Percentiles rank a stretch among this genome's conserved stretches.
These are phyloP conservation scores for Nakaseomyces delphensis DNA, from an alignment of 1,139 yeast species.

Conservation along the genomic window DNA sequence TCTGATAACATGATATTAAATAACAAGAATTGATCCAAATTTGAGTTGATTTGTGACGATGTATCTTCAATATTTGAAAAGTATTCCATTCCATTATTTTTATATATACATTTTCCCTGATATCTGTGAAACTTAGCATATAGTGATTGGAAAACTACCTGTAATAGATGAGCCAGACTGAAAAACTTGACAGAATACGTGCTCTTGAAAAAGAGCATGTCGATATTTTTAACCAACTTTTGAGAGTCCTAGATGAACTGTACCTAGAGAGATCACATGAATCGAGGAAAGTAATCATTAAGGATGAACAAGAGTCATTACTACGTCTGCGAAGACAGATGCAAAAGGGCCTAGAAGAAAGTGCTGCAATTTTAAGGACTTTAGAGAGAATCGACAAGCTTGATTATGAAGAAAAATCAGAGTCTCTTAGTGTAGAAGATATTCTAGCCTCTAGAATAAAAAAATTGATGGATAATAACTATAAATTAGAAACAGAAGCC, in stretches of 20 bases:
- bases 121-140: no score
- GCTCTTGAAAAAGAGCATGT: slow-evolving; percentile 24
- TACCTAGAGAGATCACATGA: slow-evolving; percentile 17
- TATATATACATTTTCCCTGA: no score
- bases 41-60: no score
- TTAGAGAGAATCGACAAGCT: slow-evolving; percentile 11
- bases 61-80: neutral
- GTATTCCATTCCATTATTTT: neutral
- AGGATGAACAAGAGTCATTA: slow-evolving; percentile 10
- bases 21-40: no score
- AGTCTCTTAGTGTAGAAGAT: slow-evolving; percentile 8
- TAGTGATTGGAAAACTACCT: no score
- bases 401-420: neutral
- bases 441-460: slow-evolving; percentile 12
- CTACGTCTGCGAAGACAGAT: slow-evolving; percentile 19
- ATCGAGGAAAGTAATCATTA: slow-evolving; percentile 8
- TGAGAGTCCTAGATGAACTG: slow-evolving; percentile 21
- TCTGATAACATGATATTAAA: no score
- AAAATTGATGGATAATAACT: slow-evolving; percentile 13
- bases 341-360: slow-evolving; percentile 23
- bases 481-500: slow-evolving; percentile 10
- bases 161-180: slow-evolving; percentile 3
- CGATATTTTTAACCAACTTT: slow-evolving; percentile 18
- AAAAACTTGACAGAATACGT: slow-evolving; percentile 11
- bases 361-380: slow-evolving; percentile 20